Evolutionary conservation across 1,284 basidiomycete species (phyloP), one percentile per base, ranked within the genome.

Genomic region (Marasmius tenuissimus): DNA sequence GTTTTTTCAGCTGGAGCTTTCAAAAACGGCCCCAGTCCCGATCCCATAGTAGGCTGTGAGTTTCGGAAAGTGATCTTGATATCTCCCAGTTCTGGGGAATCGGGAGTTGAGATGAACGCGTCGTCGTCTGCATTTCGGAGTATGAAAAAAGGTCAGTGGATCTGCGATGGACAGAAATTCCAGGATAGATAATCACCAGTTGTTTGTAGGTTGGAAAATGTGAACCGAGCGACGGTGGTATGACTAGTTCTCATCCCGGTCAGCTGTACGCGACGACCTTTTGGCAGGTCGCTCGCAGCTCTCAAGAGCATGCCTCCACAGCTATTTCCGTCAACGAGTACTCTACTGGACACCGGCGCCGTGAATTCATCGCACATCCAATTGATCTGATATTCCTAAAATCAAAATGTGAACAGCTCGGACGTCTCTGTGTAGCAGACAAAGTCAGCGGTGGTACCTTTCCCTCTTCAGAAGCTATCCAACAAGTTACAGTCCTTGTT

Each of bases 391-490:
- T 47, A 47, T 47, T 47, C 45, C 45, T 47, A 14, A 47, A 20
- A 47, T 7, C 1, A 47, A 8, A 20, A 12, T 2, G 45, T 47
- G 3, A 47, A 5, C 5, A 14, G 16, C 9, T 47, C 9, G 9
- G 20, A 47, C 2, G 45, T 14, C 16, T 12, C 45, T n/a, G 20
- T 11, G 8, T 20, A 14, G 2, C n/a, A 18, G 8, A n/a, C n/a
- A 2, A 27, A 27, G 27, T 27, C 27, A 4, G 4, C 27, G 2
- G 27, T 27, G 27, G 16, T 38, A 57, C 56, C 56, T 57, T 57
- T 18, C 56, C 56, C n/a, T 22, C 40, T 33, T 47, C 56, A 9
- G 39, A 57, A 4, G 56, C 40, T n/a, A 57, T 57, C 56, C 56
- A 57, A 37, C 56, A 57, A 14, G 18, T 42, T 14, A 47, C 55